A percentile compares a stretch with the other conserved stretches of the same genome.
These are phyloP conservation scores for Macaranga tanarius DNA, from an alignment of 441 rosid species.

Conservation along the genomic window DNA sequence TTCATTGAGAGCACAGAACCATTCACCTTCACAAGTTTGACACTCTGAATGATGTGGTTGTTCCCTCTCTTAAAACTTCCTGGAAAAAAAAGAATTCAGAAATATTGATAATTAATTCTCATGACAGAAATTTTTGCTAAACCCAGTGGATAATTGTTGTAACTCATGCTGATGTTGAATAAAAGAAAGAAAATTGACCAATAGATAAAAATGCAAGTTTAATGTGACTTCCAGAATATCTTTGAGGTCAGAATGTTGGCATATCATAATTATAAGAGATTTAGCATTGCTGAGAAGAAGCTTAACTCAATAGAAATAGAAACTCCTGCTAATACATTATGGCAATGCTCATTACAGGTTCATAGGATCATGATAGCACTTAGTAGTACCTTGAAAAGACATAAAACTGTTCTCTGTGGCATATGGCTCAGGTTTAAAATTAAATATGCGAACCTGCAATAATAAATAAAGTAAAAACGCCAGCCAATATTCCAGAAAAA, in stretches of 20 bases:
- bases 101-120: background rate
- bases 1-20: conserved; percentile 63
- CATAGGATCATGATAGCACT: conserved; percentile 8
- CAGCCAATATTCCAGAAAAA: conserved; percentile 12
- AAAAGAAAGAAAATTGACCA: background rate
- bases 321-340: background rate
- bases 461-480: conserved; percentile 4
- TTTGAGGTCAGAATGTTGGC: background rate
- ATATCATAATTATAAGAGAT: background rate
- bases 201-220: background rate
- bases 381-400: conserved; percentile 54
- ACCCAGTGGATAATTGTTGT: background rate
- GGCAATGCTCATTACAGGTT: background rate
- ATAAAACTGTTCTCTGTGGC: conserved; percentile 60
- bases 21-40: conserved; percentile 64
- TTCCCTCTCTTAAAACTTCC: conserved; percentile 75
- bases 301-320: background rate
- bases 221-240: background rate
- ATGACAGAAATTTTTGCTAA: background rate
- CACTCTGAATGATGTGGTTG: conserved; percentile 55
- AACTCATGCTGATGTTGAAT: background rate
- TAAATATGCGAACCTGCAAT: conserved; percentile 71
- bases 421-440: conserved; percentile 76
- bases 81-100: conserved; percentile 32
- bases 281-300: background rate